Evolutionary conservation across 768 basidiomycete genomes (phyloP).

Genomic region (Coprinopsis sp.): DNA sequence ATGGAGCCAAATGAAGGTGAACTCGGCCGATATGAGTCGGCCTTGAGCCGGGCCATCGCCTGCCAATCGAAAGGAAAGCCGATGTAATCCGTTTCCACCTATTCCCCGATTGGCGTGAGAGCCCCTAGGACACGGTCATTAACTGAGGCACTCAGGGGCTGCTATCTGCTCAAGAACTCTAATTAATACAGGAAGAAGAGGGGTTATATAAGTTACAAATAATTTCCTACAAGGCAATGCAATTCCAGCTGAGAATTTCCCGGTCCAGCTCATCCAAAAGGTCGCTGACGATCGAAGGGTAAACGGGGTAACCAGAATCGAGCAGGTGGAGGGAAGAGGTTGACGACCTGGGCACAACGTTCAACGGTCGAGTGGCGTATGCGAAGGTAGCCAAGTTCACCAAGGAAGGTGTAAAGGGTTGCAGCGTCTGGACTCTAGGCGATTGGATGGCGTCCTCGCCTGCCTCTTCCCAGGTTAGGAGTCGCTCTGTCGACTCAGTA

Average conservation of each 20-base stretch:
- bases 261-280: conserved; percentile 31
- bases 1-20: conserved; percentile 4
- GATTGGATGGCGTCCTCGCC: too few species aligned
- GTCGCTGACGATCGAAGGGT: conserved; percentile 28
- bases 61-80: conserved; percentile 11
- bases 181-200: too few species aligned
- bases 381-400: too few species aligned
- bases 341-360: not conserved
- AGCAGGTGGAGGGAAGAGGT: not conserved
- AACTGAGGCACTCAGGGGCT: too few species aligned
- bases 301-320: not conserved
- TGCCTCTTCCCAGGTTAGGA: too few species aligned
- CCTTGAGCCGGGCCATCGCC: conserved; percentile 3
- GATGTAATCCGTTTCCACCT: conserved; percentile 7
- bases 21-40: conserved; percentile 11
- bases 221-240: too few species aligned
- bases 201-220: too few species aligned
- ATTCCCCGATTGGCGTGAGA: not conserved
- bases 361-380: conserved; percentile 5
- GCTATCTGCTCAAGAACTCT: too few species aligned
- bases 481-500: too few species aligned
- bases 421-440: too few species aligned
- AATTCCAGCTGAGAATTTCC: conserved; percentile 29
- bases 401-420: too few species aligned
- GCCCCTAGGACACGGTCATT: too few species aligned